These are phyloP conservation scores for Fomitopsis palustris DNA, from an alignment of 1,284 basidiomycete genomes.

Conservation along the genomic window DNA sequence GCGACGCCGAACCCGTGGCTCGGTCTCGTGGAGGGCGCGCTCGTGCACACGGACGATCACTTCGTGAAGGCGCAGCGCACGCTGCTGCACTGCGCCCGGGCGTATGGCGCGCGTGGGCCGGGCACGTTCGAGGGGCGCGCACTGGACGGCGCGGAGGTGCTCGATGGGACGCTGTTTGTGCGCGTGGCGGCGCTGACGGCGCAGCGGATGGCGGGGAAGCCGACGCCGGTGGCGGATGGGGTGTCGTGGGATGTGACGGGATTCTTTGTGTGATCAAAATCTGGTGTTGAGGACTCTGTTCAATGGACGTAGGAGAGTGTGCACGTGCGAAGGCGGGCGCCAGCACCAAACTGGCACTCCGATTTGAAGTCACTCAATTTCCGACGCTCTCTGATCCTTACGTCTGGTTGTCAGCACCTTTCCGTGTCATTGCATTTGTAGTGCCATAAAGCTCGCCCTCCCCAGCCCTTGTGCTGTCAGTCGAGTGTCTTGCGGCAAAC, in stretches of 20 bases:
- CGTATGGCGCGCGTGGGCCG: conserved; percentile 41
- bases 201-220: conserved; percentile 43
- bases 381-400: too few species aligned
- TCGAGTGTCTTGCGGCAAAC: too few species aligned
- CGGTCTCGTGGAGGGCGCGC: conserved; percentile 43
- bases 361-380: too few species aligned
- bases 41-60: conserved; percentile 60
- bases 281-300: too few species aligned
- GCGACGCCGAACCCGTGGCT: conserved; percentile 49
- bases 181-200: conserved; percentile 48
- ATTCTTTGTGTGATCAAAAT: conserved; percentile 17
- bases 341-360: too few species aligned
- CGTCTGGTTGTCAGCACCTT: too few species aligned
- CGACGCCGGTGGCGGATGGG: too few species aligned
- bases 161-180: conserved; percentile 62
- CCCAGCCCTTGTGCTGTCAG: too few species aligned
- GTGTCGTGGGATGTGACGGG: conserved; percentile 25
- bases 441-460: too few species aligned
- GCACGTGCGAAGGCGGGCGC: too few species aligned
- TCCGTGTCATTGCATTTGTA: too few species aligned
- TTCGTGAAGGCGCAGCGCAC: conserved; percentile 56
- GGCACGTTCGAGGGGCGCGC: conserved; percentile 29
- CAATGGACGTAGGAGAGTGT: too few species aligned
- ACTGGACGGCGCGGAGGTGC: conserved; percentile 40
- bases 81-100: conserved; percentile 45